phyloP scores from a whole-genome alignment of 2,329 filamentous ascomycete genomes.

The Cytospora paraplurivora region DNA sequence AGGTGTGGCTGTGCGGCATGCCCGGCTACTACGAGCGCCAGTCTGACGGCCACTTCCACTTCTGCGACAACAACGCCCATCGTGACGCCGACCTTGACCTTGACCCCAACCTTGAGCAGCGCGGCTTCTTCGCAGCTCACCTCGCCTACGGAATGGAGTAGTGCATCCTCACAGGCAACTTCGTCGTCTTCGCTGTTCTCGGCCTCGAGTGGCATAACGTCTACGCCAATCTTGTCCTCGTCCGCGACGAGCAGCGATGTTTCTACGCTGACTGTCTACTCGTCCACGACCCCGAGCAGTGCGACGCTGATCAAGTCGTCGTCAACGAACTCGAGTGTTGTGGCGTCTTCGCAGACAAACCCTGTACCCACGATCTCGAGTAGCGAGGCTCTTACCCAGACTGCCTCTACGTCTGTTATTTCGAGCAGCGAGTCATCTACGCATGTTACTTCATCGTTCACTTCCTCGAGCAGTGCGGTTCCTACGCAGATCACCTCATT shows the following conservation, averaged over 20 bases:
- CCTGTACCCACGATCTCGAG: neutral
- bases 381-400: neutral
- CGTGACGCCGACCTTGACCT: neutral
- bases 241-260: neutral
- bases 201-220: neutral
- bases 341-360: neutral
- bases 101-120: neutral
- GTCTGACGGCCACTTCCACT: conserved; percentile 18
- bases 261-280: neutral
- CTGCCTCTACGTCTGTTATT: neutral
- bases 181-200: neutral
- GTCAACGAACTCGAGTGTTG: neutral
- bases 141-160: no score
- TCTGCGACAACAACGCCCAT: conserved; percentile 4
- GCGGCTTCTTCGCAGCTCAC: neutral
- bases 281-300: neutral
- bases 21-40: conserved; percentile 22
- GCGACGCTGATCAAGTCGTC: neutral
- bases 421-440: neutral
- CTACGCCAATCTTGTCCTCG: neutral
- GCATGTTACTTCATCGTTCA: neutral
- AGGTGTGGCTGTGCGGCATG: conserved; percentile 20
- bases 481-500: neutral
- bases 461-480: neutral
- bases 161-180: no score